Conservation (phyloP, 495 filamentous ascomycete genomes). For the Penicillium nucicola region DNA sequence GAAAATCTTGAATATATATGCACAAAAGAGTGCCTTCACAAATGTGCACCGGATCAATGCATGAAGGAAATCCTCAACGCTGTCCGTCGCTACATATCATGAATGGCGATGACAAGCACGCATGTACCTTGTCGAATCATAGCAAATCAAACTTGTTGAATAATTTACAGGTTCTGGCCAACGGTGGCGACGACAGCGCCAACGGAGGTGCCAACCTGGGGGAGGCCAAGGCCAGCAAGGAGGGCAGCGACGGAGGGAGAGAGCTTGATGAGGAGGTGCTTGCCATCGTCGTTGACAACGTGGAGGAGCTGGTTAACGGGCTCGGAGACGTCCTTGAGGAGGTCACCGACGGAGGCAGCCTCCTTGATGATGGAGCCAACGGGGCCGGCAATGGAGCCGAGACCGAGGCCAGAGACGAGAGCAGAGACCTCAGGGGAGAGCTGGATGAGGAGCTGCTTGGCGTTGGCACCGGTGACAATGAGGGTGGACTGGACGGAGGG, state of each 20-base stretch:
- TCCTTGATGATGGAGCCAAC: slow-evolving; percentile 28
- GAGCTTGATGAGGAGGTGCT: slow-evolving; percentile 36
- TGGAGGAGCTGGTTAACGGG: slow-evolving; percentile 32
- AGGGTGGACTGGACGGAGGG: slow-evolving; percentile 28
- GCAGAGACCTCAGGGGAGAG: slow-evolving; percentile 28
- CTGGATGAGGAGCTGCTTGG: slow-evolving; percentile 32
- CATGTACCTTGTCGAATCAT: not conserved
- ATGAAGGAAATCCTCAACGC: slow-evolving; percentile 15
- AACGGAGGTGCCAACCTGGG: slow-evolving; percentile 26
- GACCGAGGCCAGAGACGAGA: slow-evolving; percentile 31
- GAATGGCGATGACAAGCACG: not conserved
- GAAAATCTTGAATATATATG: slow-evolving; percentile 11
- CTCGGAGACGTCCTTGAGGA: slow-evolving; percentile 31
- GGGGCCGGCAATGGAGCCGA: slow-evolving; percentile 23
- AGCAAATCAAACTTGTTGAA: slow-evolving; percentile 10
- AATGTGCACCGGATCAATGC: slow-evolving; percentile 17
- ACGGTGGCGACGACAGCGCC: slow-evolving; percentile 36
- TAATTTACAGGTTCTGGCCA: slow-evolving; percentile 33
- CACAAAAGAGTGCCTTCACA: slow-evolving; percentile 15
- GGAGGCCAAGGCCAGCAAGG: slow-evolving; percentile 37
- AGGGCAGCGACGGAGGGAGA: slow-evolving; percentile 30
- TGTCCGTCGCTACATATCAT: slow-evolving; percentile 21
- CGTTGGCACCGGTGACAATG: slow-evolving; percentile 31
- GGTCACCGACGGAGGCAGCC: slow-evolving; percentile 34
- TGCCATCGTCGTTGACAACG: slow-evolving; percentile 29